Evolutionary conservation across 306 rosid genomes (phyloP), one percentile per base, ranked within the genome.

Genomic region (Vigna mungo): DNA sequence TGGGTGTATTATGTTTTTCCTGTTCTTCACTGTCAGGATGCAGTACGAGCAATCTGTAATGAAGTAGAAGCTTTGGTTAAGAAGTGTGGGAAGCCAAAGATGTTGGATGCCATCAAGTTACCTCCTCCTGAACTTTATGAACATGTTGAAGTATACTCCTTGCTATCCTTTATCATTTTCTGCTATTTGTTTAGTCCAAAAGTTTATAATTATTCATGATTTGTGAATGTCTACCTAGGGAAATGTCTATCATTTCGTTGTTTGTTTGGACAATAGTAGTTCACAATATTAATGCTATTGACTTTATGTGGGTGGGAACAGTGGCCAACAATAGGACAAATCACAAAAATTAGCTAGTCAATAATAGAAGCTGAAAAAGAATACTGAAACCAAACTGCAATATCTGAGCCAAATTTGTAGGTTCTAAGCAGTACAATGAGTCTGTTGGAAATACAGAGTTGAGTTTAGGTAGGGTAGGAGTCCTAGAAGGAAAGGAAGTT

Each of bases 91-190:
- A 95, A 92, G 79, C 96, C 96, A 49, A 95, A 95, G 86, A 90
- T 95, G 97, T 82, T 84, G 64, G 99, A 95, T 76, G 97, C 97
- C 70, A 85, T 95, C 88, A 88, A 83, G 84, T 87, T 95, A 75
- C 99, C 99, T 87, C 97, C 97, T 72, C 91, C 86, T 9, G 91
- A 89, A 89, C 91, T 95, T 59, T 95, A 90, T 85, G 78, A 89
- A 74, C 85, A 87, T 75, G 90, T 92, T 58, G 97, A 90, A 83
- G 98, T 92, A 89, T 79, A 90, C 71, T 54, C 59, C 78, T 77
- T 60, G 39, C 61, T 41, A 6, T 64, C 52, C 65, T 58, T 47
- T 49, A 66, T 74, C 25, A 25, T 25, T 46, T 47, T 60, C 47
- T 74, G 10, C 73, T 43, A 47, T 53, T 49, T 58, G 9, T 74